Percentiles rank a stretch among this genome's conserved stretches.
These are phyloP conservation scores for Sanghuangporus weigelae DNA, from an alignment of 1,284 basidiomycete genomes.

Conservation along the genomic window DNA sequence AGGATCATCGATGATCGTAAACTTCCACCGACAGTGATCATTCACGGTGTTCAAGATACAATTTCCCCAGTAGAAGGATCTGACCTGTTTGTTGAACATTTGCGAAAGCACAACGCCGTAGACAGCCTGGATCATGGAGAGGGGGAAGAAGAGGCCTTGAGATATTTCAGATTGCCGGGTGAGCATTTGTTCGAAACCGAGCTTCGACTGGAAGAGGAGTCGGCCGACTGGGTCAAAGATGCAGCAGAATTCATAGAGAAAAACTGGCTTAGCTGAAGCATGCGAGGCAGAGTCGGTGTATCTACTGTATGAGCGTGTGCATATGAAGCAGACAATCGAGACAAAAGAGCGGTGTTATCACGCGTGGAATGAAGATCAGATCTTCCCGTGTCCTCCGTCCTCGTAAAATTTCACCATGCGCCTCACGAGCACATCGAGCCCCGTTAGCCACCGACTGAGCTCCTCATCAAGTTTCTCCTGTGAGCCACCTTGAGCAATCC, in stretches of 20 bases:
- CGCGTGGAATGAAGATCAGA: not conserved
- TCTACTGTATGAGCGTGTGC: not conserved
- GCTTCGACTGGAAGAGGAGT: not conserved
- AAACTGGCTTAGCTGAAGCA: not conserved
- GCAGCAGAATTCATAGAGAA: not conserved
- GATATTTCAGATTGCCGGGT: slow-evolving; percentile 6
- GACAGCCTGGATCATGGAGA: slow-evolving; percentile 4
- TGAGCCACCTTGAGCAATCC: slow-evolving; percentile 80
- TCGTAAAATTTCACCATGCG: slow-evolving; percentile 67
- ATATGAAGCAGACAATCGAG: not conserved
- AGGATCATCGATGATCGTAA: slow-evolving; percentile 7
- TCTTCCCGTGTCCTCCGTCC: slow-evolving; percentile 48
- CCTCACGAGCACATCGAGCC: slow-evolving; percentile 66
- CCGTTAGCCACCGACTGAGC: slow-evolving; percentile 76
- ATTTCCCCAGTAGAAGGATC: slow-evolving; percentile 5
- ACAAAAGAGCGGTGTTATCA: not conserved
- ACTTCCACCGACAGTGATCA: slow-evolving; percentile 6
- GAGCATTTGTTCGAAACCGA: slow-evolving; percentile 13
- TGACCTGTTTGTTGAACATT: slow-evolving; percentile 7
- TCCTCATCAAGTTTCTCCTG: slow-evolving; percentile 70
- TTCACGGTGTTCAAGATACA: slow-evolving; percentile 9
- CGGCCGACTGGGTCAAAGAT: slow-evolving; percentile 5
- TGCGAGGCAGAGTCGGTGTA: not conserved
- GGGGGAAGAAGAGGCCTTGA: slow-evolving; percentile 1
- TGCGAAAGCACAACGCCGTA: slow-evolving; percentile 8